Evolutionary conservation across 1,139 yeast genomes (phyloP), one percentile per base, ranked within the genome.

Genomic region (Saccharomyces pastorianus): DNA sequence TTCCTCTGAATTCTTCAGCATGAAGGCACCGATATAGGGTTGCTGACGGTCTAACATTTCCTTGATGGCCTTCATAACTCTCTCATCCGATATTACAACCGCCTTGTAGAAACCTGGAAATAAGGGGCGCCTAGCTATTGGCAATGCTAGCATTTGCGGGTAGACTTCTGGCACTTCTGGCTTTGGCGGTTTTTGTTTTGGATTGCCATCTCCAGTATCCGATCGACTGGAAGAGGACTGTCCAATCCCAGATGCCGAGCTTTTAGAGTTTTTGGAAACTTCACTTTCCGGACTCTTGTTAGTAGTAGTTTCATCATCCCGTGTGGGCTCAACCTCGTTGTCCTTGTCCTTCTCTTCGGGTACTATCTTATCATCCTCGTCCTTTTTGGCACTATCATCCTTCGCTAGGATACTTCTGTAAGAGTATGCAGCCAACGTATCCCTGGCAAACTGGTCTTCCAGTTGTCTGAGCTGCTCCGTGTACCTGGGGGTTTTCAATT

Each of bases 1-100:
- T 47, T 82, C 80, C 51, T 79, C 81, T 48, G 82, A 83, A 65
- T 87, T 88, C 66, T 84, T 86, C 58, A 85, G 81, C 63, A 88
- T 79, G 70, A 89, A 89, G 55, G 90, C 85, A 51, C 93, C 95
- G 61, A 89, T 83, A 68, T 87, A 88, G n/a, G 95, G 95, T 60
- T 85, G 87, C 61, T 85, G 80, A 56, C 83, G 82, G 61, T 84
- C 86, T 54, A 83, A 75, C 60, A 88, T 80, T 60, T 85, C 88
- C 59, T 82, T 80, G 50, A 89, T 79, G 13, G 96, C 93, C 63
- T 81, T 83, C 65, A 88, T 85, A n/a, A 89, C 96, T 55, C 84
- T 83, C 7, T 86, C 85, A 68, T 90, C 96, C 2, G 90, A 83
- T 54, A 89, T 81, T 44, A 85, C 84, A 55, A 89, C 88, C 6